Evolutionary conservation across 169 alveolate genomes (phyloP), one percentile per base, ranked within the genome.

Genomic region (Eimeria brunetti): DNA sequence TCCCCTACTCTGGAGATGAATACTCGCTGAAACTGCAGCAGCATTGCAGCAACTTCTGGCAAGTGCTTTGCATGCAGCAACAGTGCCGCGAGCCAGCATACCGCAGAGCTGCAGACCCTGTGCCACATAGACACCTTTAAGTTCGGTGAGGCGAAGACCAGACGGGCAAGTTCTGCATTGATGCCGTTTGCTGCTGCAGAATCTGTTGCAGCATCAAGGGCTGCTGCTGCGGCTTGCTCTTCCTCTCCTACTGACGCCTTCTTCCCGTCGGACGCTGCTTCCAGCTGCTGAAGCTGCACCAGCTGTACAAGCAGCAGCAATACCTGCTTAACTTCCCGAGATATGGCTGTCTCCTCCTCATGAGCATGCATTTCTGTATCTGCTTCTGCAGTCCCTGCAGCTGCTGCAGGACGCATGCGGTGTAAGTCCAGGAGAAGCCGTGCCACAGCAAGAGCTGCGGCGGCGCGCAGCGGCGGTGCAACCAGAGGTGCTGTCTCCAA

Each of bases 371-470:
- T 14, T 78, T 78, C 69, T 46, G 64, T 49, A 41, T 46, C 67
- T 8, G 67, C 64, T 18, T 36, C 51, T 51, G 9, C 75, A 56
- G 75, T 58, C 22, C 38, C 69, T 30, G 78, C 75, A 20, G 75
- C 76, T 84, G 76, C 53, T 24, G 92, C 83, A 24, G 51, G 8
- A 62, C 83, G 92, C 81, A 86, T 60, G 92, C 83, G 92, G 81
- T 86, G 92, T 38, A 86, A 71, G 60, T 86, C 92, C 49, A 86
- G 67, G 67, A 86, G n/a, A 11, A 86, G 81, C 92, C 92, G 78
- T 64, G 62, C 92, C 62, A 86, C 62, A 60, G 92, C 92, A 86
- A 86, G 92, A 41, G 92, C 92, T 27, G 81, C 80, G 18, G 92
- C 92, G 30, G 83, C 36, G 60, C 92, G 92, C 36, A 86, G 92